Evolutionary conservation across 176 grass and related monocot species (phyloP).

Genomic region (Aegilops bicornis): DNA sequence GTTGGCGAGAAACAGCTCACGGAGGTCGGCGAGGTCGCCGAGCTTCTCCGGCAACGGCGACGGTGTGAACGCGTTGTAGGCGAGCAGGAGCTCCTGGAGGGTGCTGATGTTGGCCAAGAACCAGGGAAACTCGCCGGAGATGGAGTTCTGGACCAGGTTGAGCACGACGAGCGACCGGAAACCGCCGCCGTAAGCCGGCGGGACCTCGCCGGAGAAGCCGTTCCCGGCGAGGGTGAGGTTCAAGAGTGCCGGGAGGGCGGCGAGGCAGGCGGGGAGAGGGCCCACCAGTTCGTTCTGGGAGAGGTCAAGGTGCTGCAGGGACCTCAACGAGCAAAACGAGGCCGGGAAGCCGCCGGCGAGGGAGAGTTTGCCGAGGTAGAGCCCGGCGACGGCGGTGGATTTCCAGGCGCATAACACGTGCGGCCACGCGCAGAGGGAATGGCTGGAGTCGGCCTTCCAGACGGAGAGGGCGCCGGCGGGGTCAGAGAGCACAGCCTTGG

Average conservation of each 20-base stretch:
- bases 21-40: constrained; percentile 47
- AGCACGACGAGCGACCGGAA: constrained; percentile 49
- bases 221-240: constrained; percentile 68
- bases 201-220: constrained; percentile 68
- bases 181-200: constrained; percentile 44
- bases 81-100: constrained; percentile 55
- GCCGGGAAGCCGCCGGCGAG: constrained; percentile 57
- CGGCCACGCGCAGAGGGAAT: constrained; percentile 63
- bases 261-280: constrained; percentile 47
- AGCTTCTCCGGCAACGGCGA: constrained; percentile 54
- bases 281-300: constrained; percentile 52
- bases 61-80: constrained; percentile 73
- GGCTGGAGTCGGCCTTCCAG: constrained; percentile 35
- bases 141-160: constrained; percentile 50
- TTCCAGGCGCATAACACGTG: constrained; percentile 46
- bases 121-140: constrained; percentile 59
- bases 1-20: constrained; percentile 52
- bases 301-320: constrained; percentile 63
- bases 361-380: constrained; percentile 37
- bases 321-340: constrained; percentile 44
- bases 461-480: constrained; percentile 40
- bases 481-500: constrained; percentile 42
- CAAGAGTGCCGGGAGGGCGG: constrained; percentile 42
- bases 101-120: constrained; percentile 49
- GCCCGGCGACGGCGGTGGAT: constrained; percentile 9